Base-by-base conservation (phyloP, 768 basidiomycete genomes). In the Inosperma sp. region DNA sequence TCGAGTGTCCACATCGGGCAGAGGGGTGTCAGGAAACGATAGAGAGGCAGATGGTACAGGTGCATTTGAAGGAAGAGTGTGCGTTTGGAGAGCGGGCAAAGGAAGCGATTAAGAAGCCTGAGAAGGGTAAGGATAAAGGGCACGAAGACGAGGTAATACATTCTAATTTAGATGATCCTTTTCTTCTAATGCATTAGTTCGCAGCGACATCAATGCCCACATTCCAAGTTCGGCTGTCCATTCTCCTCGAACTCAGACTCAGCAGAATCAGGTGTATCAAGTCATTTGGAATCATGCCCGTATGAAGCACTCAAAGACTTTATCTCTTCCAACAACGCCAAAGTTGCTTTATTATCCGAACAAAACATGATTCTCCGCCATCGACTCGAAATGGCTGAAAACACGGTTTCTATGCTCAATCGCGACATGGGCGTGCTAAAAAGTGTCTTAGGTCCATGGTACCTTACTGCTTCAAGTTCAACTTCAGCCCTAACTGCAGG, bases 361-460 rank as follows among this genome's bases (percentile, higher is more conserved):
- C 86, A 92, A 61, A 92, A 92, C 59, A 67, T 75, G 14, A 51
- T 80, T 7, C 73, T 93, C 14, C 78, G 80, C 22, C 73, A 77
- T 54, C 75, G 77, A 26, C 68, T 88, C 7, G 77, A 80, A 10
- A 71, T 73, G 0, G 66, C 88, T 17, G 87, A 90, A 60, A 74
- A 73, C 13, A 65, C 74, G 2, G 61, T 85, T 19, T 72, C 76
- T 25, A 63, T 65, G 4, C 68, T 82, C 60, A 73, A 73, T 43
- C 74, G 71, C 31, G 88, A 93, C 54, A 70, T 89, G 61, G 69
- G 72, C 8, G 66, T 68, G 7, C 72, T 81, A 26, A 80, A 76
- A 60, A 66, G 59, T n/a, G 79, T 76, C 5, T 64, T 93, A 13
- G 86, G 86, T 0, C 88, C 72, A 17, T 72, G 68, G 70, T 52